These are phyloP conservation scores for Tolypocladium pustulatum DNA, from an alignment of 2,329 filamentous ascomycete genomes.

Conservation along the genomic window DNA sequence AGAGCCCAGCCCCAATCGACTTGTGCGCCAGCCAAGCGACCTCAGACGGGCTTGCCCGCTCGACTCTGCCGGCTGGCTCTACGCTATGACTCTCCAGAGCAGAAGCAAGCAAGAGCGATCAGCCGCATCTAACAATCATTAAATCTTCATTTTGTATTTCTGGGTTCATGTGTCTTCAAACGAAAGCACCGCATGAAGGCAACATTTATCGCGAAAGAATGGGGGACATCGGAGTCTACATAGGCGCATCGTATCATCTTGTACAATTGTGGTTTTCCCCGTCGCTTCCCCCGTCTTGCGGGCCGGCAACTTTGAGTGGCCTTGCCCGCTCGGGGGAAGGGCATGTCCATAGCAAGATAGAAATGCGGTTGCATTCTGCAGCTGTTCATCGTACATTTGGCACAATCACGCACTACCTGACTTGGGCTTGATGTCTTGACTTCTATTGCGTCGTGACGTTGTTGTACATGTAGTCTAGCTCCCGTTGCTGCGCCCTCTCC, in stretches of 20 bases:
- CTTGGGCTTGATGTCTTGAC: background rate
- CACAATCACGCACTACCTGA: background rate
- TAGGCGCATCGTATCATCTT: slow-evolving; percentile 15
- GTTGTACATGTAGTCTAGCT: background rate
- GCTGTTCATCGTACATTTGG: background rate
- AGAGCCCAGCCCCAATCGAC: background rate
- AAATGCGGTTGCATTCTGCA: slow-evolving; percentile 9
- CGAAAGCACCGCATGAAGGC: slow-evolving; percentile 7
- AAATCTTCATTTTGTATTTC: background rate
- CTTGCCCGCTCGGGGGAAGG: background rate
- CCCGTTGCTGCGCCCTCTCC: background rate
- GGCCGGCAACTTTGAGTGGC: background rate
- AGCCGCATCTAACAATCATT: background rate
- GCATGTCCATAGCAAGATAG: slow-evolving; percentile 13
- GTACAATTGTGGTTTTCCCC: slow-evolving; percentile 7
- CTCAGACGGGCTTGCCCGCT: background rate
- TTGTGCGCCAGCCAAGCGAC: background rate
- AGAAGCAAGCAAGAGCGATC: background rate
- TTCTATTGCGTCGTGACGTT: background rate
- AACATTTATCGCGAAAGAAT: slow-evolving; percentile 9
- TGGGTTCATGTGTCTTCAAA: slow-evolving; percentile 1
- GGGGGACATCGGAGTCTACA: slow-evolving; percentile 12
- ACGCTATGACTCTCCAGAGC: background rate
- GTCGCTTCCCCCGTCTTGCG: background rate
- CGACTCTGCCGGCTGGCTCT: background rate